A percentile compares a stretch with the other conserved stretches of the same genome.
phyloP scores from a whole-genome alignment of 352 stramenopile species.

The Phytophthora fragariae region DNA sequence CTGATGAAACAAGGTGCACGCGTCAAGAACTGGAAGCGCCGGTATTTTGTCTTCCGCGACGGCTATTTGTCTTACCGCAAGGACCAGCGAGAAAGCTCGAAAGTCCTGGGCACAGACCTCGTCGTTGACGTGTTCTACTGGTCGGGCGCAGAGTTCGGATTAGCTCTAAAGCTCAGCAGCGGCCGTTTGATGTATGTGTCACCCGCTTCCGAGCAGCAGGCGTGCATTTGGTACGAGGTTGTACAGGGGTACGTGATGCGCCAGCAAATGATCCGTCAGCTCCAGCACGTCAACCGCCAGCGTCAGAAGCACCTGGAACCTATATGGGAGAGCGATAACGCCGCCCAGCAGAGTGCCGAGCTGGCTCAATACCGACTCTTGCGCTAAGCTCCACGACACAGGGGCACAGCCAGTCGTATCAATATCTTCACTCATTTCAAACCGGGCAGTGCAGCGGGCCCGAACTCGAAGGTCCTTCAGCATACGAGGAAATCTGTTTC shows the following conservation, averaged over 20 bases:
- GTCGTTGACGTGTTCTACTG: conserved; percentile 65
- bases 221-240: conserved; percentile 70
- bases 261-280: conserved; percentile 44
- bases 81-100: conserved; percentile 59
- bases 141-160: conserved; percentile 54
- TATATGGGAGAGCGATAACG: conserved; percentile 49
- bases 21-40: conserved; percentile 81
- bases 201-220: conserved; percentile 61
- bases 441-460: background rate
- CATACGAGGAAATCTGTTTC: conserved; percentile 20
- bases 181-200: conserved; percentile 58
- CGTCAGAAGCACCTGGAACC: conserved; percentile 51
- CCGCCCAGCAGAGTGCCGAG: conserved; percentile 34
- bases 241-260: conserved; percentile 56
- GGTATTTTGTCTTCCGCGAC: conserved; percentile 83
- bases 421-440: background rate
- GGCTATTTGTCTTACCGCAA: conserved; percentile 71
- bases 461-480: conserved; percentile 16
- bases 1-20: conserved; percentile 70
- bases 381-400: conserved; percentile 7
- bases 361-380: conserved; percentile 30
- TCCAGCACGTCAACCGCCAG: conserved; percentile 49
- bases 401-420: background rate
- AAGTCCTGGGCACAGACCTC: conserved; percentile 55
- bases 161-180: conserved; percentile 58